Conservation (phyloP, 768 basidiomycete genomes). For the Tulasnella sp. region DNA sequence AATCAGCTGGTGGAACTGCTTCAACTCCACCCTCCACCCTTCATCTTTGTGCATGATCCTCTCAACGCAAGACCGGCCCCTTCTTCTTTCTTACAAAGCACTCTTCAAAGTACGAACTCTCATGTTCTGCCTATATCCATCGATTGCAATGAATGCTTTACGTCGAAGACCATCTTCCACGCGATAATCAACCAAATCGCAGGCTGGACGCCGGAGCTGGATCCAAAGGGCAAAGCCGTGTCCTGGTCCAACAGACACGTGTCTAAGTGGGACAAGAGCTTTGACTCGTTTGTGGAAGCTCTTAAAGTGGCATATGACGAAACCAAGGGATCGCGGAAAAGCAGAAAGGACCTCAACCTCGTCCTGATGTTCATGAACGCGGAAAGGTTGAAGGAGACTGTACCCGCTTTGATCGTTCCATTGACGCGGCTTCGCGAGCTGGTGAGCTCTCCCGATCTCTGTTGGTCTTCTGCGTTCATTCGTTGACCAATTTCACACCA, state of each 20-base stretch:
- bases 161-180: constrained; percentile 53
- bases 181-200: constrained; percentile 50
- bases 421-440: constrained; percentile 60
- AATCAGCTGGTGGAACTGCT: constrained; percentile 23
- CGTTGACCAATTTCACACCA: constrained; percentile 22
- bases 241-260: constrained; percentile 8
- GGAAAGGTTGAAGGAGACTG: constrained; percentile 48
- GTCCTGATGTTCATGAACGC: constrained; percentile 57
- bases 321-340: neutral
- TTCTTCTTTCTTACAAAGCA: neutral
- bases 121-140: neutral
- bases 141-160: constrained; percentile 37
- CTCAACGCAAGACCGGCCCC: constrained; percentile 31
- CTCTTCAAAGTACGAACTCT: constrained; percentile 3
- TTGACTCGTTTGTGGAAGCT: constrained; percentile 13
- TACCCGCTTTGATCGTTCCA: constrained; percentile 59
- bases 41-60: constrained; percentile 57
- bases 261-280: constrained; percentile 10
- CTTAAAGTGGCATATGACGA: neutral
- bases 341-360: constrained; percentile 23
- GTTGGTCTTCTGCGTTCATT: neutral
- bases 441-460: constrained; percentile 28
- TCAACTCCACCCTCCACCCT: constrained; percentile 40
- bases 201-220: constrained; percentile 41
- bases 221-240: neutral